Evolutionary conservation across 176 grass and related monocot genomes (phyloP), one percentile per base, ranked within the genome.

Genomic region (Aegilops sharonensis): DNA sequence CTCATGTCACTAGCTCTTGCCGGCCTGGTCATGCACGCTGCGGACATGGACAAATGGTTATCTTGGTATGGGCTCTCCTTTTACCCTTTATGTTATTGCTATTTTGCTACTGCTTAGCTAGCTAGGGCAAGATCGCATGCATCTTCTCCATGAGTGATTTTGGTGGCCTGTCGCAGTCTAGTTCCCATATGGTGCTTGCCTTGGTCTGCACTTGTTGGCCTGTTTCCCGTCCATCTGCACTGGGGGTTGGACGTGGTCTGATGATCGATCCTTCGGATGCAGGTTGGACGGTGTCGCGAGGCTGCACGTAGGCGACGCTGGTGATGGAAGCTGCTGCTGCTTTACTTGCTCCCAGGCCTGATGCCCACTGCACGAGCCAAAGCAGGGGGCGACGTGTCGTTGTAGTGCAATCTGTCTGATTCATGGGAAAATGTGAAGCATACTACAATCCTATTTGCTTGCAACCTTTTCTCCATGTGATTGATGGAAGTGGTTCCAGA

Each of bases 201-300:
- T 91, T 91, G 81, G 77, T 85, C 21, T 91, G 70, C 89, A 91
- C 85, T 88, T 85, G 85, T 85, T 91, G 77, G 50, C 39, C 12
- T 85, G 81, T 81, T 76, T 81, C 32, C 81, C 77, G 20, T 77
- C 2, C 78, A 11, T 68, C 67, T 91, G 81, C 61, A 69, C 68
- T 20, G 29, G n/a, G 60, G 39, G 85, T 78, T 69, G 80, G 72
- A 87, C 50, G 70, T 85, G 89, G 77, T 64, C 50, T 64, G 29
- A 64, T 77, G 61, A 63, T 37, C 13, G 2, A 54, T 59, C 70
- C 77, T 32, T 25, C 12, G 23, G 23, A 31, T 88, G 81, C 89
- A 84, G 42, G 77, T 62, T 91, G 77, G 78, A 85, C 42, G 25
- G 78, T 29, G 77, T 70, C 13, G 24, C 21, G 70, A 91, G 31